These are phyloP conservation scores for Mortierella alpina DNA, from an alignment of 192 early-diverging fungal species.

Conservation along the genomic window DNA sequence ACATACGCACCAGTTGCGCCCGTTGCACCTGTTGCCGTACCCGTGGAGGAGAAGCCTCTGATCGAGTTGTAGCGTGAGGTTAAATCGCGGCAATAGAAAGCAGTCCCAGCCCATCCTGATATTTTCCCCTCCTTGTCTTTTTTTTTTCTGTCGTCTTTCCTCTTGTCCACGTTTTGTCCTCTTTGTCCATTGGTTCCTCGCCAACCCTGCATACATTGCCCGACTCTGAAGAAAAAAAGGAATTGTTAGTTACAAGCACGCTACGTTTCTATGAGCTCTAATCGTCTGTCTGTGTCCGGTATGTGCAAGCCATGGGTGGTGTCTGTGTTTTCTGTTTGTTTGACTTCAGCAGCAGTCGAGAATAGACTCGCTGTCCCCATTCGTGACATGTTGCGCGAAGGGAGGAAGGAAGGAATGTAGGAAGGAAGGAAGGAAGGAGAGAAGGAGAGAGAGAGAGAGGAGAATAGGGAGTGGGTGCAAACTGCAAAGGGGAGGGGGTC, in stretches of 20 bases:
- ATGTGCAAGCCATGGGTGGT: not conserved
- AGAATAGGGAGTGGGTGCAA: too few relatives aligned
- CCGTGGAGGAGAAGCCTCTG: slow-evolving; percentile 66
- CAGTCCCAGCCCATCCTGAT: not conserved
- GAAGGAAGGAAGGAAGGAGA: not conserved
- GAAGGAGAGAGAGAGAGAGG: too few relatives aligned
- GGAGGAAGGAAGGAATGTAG: not conserved
- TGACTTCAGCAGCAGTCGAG: not conserved
- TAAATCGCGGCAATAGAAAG: not conserved
- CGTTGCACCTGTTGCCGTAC: slow-evolving; percentile 5
- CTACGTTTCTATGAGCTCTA: slow-evolving; percentile 28
- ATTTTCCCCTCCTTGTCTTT: not conserved
- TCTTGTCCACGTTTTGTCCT: not conserved
- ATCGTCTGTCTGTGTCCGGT: slow-evolving; percentile 22
- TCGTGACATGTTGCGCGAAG: too few relatives aligned
- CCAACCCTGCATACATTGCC: not conserved
- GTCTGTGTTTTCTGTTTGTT: not conserved
- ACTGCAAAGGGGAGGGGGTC: too few relatives aligned
- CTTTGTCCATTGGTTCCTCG: not conserved
- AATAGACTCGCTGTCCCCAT: too few relatives aligned
- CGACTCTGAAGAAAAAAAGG: not conserved
- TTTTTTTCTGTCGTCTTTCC: not conserved
- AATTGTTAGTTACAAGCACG: not conserved
- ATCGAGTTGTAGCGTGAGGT: slow-evolving; percentile 59
- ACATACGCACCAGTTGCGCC: slow-evolving; percentile 16